phyloP scores from a whole-genome alignment of 129 eudicot species.

The sunflower (Helianthus annuus) region DNA sequence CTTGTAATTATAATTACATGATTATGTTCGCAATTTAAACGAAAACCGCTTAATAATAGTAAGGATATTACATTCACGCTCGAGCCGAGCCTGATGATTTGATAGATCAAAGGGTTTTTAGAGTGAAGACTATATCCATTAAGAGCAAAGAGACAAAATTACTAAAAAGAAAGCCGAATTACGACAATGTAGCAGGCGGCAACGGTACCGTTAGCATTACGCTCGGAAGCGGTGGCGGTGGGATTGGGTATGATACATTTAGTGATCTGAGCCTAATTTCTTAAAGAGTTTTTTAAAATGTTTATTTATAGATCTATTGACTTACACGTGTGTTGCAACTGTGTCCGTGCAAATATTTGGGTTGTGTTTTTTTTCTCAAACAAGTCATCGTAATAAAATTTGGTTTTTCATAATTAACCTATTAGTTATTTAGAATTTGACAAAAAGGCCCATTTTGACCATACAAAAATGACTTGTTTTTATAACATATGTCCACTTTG shows the following conservation, averaged over 20 bases:
- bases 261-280: too few species aligned
- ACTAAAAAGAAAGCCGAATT: slow-evolving; percentile 68
- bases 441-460: not conserved
- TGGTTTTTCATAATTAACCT: not conserved
- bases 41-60: too few species aligned
- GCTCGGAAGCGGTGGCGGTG: slow-evolving; percentile 21
- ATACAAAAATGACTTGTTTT: too few species aligned
- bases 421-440: not conserved
- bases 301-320: too few species aligned
- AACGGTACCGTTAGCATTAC: slow-evolving; percentile 23
- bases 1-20: too few species aligned
- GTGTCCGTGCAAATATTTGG: too few species aligned
- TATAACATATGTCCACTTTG: too few species aligned
- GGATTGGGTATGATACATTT: slow-evolving; percentile 43
- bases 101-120: slow-evolving; percentile 59
- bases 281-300: too few species aligned
- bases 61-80: too few species aligned
- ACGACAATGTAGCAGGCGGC: slow-evolving; percentile 42
- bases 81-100: slow-evolving; percentile 75
- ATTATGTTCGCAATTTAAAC: too few species aligned
- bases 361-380: too few species aligned
- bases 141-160: slow-evolving; percentile 78
- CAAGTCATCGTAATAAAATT: not conserved
- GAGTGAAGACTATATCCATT: slow-evolving; percentile 58
- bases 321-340: too few species aligned